Conservation (phyloP, 352 stramenopile species). For the Pythium periplocum region DNA sequence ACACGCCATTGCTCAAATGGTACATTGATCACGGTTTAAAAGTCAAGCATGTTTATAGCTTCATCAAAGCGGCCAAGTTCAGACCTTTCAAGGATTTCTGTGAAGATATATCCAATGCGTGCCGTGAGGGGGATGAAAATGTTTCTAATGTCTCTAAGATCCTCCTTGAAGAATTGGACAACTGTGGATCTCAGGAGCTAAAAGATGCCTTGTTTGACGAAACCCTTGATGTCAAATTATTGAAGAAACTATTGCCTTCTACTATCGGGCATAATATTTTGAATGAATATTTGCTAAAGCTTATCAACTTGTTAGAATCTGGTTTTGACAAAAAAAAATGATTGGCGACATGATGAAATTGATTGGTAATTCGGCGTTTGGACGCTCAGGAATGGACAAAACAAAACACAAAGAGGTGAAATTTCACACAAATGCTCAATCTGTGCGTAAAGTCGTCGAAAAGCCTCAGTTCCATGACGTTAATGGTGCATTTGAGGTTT, state of each 20-base stretch:
- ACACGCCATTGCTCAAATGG: constrained; percentile 29
- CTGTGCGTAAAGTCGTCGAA: constrained; percentile 3
- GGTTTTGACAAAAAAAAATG: constrained; percentile 6
- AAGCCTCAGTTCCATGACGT: constrained; percentile 6
- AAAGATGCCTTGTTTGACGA: no score
- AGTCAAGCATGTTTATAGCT: constrained; percentile 23
- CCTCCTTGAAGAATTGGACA: no score
- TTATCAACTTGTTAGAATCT: no score
- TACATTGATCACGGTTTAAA: constrained; percentile 27
- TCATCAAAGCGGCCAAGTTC: constrained; percentile 21
- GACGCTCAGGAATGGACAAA: constrained; percentile 16
- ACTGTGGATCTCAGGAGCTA: no score
- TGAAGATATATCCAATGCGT: constrained; percentile 19
- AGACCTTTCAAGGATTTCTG: constrained; percentile 17
- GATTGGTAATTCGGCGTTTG: constrained; percentile 14
- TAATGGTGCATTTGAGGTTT: constrained; percentile 11
- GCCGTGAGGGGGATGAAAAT: constrained; percentile 19
- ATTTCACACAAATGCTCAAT: constrained; percentile 6
- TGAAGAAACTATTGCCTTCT: no score
- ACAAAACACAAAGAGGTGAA: constrained; percentile 16
- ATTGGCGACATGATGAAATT: constrained; percentile 18
- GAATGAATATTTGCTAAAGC: no score
- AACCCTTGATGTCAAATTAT: no score
- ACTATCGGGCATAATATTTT: no score
- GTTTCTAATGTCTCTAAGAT: no score